phyloP scores from a whole-genome alignment of 2,329 filamentous ascomycete species.

The Verticillium nonalfalfae region DNA sequence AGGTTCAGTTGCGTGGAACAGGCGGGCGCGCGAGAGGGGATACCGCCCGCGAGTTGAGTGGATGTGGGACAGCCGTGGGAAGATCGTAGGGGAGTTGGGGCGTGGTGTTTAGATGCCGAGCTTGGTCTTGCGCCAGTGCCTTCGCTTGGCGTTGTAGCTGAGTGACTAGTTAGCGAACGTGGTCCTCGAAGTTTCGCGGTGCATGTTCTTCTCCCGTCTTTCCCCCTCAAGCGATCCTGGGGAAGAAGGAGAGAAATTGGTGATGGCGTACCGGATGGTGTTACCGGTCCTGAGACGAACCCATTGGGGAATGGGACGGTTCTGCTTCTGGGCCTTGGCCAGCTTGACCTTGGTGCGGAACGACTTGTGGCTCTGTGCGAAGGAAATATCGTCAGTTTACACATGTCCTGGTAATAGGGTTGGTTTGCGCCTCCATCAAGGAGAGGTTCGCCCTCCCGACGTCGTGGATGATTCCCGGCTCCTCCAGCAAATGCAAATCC shows the following conservation, averaged over 20 bases:
- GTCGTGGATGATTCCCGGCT: neutral
- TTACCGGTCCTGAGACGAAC: constrained; percentile 97
- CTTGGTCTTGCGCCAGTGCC: constrained; percentile 99
- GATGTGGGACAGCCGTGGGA: constrained; percentile 9
- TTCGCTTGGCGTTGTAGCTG: constrained; percentile 99
- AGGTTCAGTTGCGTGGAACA: neutral
- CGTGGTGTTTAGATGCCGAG: constrained; percentile 85
- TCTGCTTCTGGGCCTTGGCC: constrained; percentile 99
- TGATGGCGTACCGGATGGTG: constrained; percentile 84
- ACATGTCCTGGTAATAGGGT: neutral
- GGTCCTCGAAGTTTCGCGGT: constrained; percentile 1
- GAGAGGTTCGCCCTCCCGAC: neutral
- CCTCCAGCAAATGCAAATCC: neutral
- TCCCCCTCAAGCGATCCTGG: neutral
- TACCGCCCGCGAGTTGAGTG: neutral
- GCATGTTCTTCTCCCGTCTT: neutral
- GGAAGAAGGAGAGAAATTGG: neutral
- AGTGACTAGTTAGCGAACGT: constrained; percentile 4
- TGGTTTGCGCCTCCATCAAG: constrained; percentile 4
- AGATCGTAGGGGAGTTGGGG: constrained; percentile 24
- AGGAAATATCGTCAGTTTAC: neutral
- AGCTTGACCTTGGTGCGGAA: constrained; percentile 99
- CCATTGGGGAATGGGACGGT: constrained; percentile 99
- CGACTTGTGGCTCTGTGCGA: constrained; percentile 88
- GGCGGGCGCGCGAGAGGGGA: neutral